phyloP scores from a whole-genome alignment of 2,329 filamentous ascomycete genomes.

The Scedosporium boydii region DNA sequence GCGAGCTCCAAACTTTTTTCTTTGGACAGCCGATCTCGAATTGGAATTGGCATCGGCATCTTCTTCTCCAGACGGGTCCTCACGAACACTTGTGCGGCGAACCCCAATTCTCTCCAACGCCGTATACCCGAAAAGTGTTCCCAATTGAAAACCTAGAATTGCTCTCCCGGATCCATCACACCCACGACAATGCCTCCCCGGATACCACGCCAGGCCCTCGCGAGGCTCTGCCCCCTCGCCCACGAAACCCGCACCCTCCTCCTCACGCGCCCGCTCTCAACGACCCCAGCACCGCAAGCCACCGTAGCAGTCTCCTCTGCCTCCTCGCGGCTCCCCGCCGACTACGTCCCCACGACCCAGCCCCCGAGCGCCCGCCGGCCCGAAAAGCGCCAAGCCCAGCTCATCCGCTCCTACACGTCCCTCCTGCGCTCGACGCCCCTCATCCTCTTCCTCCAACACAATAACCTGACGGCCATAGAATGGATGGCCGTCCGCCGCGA shows the following conservation, averaged over 20 bases:
- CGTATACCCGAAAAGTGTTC: too few species aligned
- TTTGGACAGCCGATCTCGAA: background rate
- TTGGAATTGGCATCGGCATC: background rate
- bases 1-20: constrained; percentile 1
- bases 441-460: constrained; percentile 71
- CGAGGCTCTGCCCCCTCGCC: background rate
- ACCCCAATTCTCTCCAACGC: too few species aligned
- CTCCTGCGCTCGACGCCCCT: constrained; percentile 77
- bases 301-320: constrained; percentile 14
- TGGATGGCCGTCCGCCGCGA: constrained; percentile 35
- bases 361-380: constrained; percentile 81
- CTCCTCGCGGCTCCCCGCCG: constrained; percentile 27
- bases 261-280: constrained; percentile 15
- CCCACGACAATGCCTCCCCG: background rate
- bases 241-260: background rate
- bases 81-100: too few species aligned
- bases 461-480: constrained; percentile 61
- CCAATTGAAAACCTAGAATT: background rate
- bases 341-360: constrained; percentile 58
- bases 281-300: constrained; percentile 14
- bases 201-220: constrained; percentile 1
- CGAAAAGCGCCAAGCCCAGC: constrained; percentile 82
- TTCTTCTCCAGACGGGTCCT: too few species aligned
- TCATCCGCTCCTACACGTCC: constrained; percentile 78
- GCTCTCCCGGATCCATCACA: background rate